Conservation (phyloP, 2,329 filamentous ascomycete species). For the Septoria petroselini region DNA sequence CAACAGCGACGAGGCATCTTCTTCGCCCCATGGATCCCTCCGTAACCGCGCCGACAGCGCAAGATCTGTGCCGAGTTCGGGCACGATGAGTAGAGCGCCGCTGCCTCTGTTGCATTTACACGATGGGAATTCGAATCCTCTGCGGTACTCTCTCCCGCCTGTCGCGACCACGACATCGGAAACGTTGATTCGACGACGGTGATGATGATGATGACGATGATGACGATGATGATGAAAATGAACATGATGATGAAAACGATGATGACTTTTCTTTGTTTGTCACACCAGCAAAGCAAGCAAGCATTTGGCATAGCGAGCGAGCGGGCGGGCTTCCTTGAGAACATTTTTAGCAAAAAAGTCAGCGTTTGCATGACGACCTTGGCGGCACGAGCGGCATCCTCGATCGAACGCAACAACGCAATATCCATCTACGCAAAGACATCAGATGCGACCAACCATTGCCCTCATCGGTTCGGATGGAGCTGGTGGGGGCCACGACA, state of each 20-base stretch:
- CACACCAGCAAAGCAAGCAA: too few relatives aligned
- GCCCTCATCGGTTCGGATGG: too few relatives aligned
- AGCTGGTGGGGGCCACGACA: too few relatives aligned
- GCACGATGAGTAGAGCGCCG: slow-evolving; percentile 22
- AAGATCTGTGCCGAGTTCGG: slow-evolving; percentile 28
- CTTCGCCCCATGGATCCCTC: slow-evolving; percentile 25
- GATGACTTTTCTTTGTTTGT: too few relatives aligned
- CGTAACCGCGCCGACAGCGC: slow-evolving; percentile 36
- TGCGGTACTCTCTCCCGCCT: slow-evolving; percentile 33
- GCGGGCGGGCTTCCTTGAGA: background rate
- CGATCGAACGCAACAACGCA: too few relatives aligned
- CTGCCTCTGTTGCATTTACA: slow-evolving; percentile 34
- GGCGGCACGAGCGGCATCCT: too few relatives aligned
- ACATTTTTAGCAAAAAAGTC: background rate
- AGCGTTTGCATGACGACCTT: too few relatives aligned
- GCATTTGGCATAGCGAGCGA: slow-evolving; percentile 12
- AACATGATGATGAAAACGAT: too few relatives aligned
- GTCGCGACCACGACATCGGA: slow-evolving; percentile 35
- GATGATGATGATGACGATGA: slow-evolving; percentile 9
- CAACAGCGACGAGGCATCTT: slow-evolving; percentile 31
- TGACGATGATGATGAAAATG: too few relatives aligned
- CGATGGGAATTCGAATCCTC: slow-evolving; percentile 26
- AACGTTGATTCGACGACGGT: slow-evolving; percentile 21
- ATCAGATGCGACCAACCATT: slow-evolving; percentile 3
- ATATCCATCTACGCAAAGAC: too few relatives aligned